Evolutionary conservation across 2,329 filamentous ascomycete genomes (phyloP).

Genomic region (Epicoccum sorghinum): DNA sequence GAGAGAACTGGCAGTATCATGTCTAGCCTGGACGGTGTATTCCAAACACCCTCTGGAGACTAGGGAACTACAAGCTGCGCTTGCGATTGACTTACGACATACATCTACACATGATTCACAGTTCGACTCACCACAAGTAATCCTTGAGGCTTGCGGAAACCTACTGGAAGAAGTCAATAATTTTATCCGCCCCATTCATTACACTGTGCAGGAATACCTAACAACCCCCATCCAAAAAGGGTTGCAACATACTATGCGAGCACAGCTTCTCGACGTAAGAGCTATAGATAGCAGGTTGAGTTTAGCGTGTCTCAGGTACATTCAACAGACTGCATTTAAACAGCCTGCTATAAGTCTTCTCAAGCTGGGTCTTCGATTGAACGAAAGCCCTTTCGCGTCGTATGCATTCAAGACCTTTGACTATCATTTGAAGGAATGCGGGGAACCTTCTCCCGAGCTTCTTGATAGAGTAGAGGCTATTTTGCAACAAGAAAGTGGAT

Average conservation of each 20-base stretch:
- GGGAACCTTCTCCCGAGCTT: neutral
- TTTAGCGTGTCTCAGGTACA: slow-evolving; percentile 17
- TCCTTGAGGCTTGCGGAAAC: slow-evolving; percentile 28
- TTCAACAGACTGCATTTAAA: slow-evolving; percentile 7
- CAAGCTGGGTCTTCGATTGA: no score
- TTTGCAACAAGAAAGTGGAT: slow-evolving; percentile 4
- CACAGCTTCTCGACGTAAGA: slow-evolving; percentile 12
- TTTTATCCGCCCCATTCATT: slow-evolving; percentile 25
- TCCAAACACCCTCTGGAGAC: slow-evolving; percentile 21
- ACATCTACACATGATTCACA: slow-evolving; percentile 7
- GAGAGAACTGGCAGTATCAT: slow-evolving; percentile 23
- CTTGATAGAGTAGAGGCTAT: slow-evolving; percentile 16
- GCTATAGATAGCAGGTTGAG: slow-evolving; percentile 14
- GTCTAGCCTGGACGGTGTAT: slow-evolving; percentile 25
- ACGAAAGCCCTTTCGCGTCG: no score
- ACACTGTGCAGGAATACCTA: slow-evolving; percentile 30
- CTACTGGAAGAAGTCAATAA: slow-evolving; percentile 19
- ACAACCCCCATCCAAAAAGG: slow-evolving; percentile 1
- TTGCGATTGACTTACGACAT: slow-evolving; percentile 12
- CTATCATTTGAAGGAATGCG: slow-evolving; percentile 18
- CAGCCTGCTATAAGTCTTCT: no score
- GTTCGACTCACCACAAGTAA: slow-evolving; percentile 14
- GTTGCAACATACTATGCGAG: slow-evolving; percentile 2
- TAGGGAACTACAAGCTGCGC: slow-evolving; percentile 19
- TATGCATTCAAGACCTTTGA: slow-evolving; percentile 17